phyloP scores from a whole-genome alignment of 2,329 filamentous ascomycete species.

The Fusarium camptoceras region DNA sequence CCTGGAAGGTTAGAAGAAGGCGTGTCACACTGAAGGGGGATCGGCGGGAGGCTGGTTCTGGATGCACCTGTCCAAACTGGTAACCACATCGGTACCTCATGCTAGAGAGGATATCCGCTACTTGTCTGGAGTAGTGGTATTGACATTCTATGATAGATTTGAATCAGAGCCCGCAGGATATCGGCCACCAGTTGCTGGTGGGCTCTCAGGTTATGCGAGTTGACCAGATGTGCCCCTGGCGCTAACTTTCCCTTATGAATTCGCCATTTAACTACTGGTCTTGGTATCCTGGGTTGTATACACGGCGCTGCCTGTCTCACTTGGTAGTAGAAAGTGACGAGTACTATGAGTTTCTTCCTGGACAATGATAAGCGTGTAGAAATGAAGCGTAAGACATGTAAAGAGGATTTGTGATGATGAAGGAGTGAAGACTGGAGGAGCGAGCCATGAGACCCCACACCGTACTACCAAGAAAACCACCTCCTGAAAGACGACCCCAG shows the following conservation, averaged over 20 bases:
- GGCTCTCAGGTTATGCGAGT: neutral
- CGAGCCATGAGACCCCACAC: too few relatives aligned
- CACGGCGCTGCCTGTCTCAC: too few relatives aligned
- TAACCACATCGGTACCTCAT: neutral
- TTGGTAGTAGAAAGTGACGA: too few relatives aligned
- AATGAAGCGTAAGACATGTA: neutral
- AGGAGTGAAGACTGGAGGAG: neutral
- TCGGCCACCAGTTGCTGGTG: neutral
- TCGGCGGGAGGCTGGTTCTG: neutral
- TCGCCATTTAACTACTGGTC: neutral
- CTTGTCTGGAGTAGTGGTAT: too few relatives aligned
- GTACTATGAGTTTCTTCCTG: too few relatives aligned
- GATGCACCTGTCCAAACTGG: neutral
- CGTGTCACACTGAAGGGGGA: neutral
- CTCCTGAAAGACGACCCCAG: accelerated
- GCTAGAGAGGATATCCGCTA: too few relatives aligned
- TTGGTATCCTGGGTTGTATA: neutral
- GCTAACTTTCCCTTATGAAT: neutral
- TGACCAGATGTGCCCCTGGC: neutral
- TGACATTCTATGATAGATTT: too few relatives aligned
- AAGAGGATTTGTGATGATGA: neutral
- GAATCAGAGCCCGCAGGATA: neutral
- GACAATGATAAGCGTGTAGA: neutral
- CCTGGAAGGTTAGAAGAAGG: neutral
- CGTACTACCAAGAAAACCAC: neutral